These are phyloP conservation scores for Entomortierella chlamydospora DNA, from an alignment of 192 early-diverging fungal genomes.

Conservation along the genomic window DNA sequence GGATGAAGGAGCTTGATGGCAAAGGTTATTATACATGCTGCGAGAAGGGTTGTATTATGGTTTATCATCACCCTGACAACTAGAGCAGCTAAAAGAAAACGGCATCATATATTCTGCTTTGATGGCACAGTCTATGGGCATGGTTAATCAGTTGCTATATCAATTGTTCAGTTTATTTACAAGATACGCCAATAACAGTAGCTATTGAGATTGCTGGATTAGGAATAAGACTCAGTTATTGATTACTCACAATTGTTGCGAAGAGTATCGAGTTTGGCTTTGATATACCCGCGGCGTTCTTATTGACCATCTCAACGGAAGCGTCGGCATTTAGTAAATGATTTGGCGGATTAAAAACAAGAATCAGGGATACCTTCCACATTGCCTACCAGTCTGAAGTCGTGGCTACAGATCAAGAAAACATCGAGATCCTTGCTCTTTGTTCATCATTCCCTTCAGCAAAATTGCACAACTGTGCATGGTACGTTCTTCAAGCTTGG, in stretches of 20 bases:
- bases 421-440: slow-evolving; percentile 11
- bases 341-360: too few relatives aligned
- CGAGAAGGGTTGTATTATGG: slow-evolving; percentile 14
- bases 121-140: too few relatives aligned
- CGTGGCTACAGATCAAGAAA: slow-evolving; percentile 10
- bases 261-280: slow-evolving; percentile 5
- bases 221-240: slow-evolving; percentile 1
- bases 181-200: too few relatives aligned
- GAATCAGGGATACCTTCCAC: too few relatives aligned
- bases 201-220: not conserved
- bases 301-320: not conserved
- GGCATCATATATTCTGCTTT: not conserved
- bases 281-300: not conserved
- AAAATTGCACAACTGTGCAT: not conserved
- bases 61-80: slow-evolving; percentile 14
- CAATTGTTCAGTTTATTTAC: slow-evolving; percentile 8
- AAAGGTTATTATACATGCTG: slow-evolving; percentile 3
- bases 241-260: not conserved
- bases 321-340: too few relatives aligned
- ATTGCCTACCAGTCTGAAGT: not conserved
- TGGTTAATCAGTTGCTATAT: slow-evolving; percentile 19
- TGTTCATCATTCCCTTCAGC: not conserved
- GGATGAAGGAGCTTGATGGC: slow-evolving; percentile 8
- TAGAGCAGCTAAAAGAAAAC: not conserved
- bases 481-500: slow-evolving; percentile 11